phyloP scores from a whole-genome alignment of 768 basidiomycete species.

The Lenzites betulinus region DNA sequence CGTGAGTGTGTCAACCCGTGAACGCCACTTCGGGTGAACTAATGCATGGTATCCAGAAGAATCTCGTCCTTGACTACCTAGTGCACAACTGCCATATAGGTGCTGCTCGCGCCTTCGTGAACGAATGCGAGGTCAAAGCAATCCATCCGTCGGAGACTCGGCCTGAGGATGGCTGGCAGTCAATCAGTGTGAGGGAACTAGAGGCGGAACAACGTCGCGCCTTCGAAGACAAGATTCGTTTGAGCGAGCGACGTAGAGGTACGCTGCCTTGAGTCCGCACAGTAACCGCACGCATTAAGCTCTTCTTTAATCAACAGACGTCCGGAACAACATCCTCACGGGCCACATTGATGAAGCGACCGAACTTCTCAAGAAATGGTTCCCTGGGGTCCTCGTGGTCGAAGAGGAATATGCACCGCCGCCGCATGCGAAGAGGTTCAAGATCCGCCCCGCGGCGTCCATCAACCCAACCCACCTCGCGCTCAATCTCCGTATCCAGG shows the following conservation, averaged over 20 bases:
- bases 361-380: constrained; percentile 65
- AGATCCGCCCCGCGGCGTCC: constrained; percentile 62
- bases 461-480: constrained; percentile 72
- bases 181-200: no score
- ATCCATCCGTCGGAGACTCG: constrained; percentile 61
- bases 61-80: constrained; percentile 76
- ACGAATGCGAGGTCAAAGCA: constrained; percentile 61
- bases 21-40: not conserved
- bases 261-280: constrained; percentile 19
- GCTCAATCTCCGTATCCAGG: constrained; percentile 84
- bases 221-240: constrained; percentile 38
- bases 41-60: constrained; percentile 46
- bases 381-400: constrained; percentile 66
- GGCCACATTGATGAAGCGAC: constrained; percentile 78
- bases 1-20: not conserved
- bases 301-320: constrained; percentile 55
- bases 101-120: constrained; percentile 68
- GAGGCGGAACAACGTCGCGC: constrained; percentile 44
- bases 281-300: not conserved
- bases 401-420: constrained; percentile 4
- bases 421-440: constrained; percentile 35
- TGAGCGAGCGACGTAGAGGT: constrained; percentile 57
- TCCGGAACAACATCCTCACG: constrained; percentile 66
- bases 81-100: constrained; percentile 71
- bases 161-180: constrained; percentile 21